Base-by-base conservation (phyloP, 2,329 filamentous ascomycete species). In the Calonectria multiphialidica region DNA sequence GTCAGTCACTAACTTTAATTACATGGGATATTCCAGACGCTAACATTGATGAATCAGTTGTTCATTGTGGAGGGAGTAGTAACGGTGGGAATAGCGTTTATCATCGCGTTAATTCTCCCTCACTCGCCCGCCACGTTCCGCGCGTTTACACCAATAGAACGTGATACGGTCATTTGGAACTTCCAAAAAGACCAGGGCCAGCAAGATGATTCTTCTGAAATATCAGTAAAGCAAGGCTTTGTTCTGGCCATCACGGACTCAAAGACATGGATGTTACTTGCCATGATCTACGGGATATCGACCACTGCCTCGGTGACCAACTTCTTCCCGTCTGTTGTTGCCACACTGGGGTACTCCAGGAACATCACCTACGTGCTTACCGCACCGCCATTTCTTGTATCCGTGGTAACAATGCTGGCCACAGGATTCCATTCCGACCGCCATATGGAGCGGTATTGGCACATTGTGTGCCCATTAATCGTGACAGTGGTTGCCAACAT, bases 161-260 rank as follows among this genome's bases (percentile, higher is more conserved):
- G 63, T 15, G 37, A 68, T 21, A 63, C 33, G 47, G 65, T 68
- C 5, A 35, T 44, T 16, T 72, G 49, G 23, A 68, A 68, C 33
- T 67, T 62, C 44, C 53, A 49, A 1, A 33, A 33, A 7, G 69
- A 72, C 9, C 64, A 53, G 21, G 69, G 69, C 12, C 64, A 59
- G 3, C 49, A 18, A 2, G 69, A 72, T 40, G 42, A 63, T 18
- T 40, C 18, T 13, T 44, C 35, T 15, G 64, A 72, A 42, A 64
- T 68, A 18, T 55, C 64, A 7, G 23, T 45, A 3, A 30, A 71
- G 84, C 74, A 84, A 83, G 70, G 73, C 13, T 72, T 72, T 42
- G 62, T 40, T 8, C 33, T 67, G 64, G 53, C 68, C 25, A 25
- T 55, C 1, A 47, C 30, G 18, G 50, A 67, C 8, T 49, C 64